Percentiles rank a stretch among this genome's conserved stretches.
Conservation (phyloP, 441 rosid species). For the Bocquillonia castaneifolia region DNA sequence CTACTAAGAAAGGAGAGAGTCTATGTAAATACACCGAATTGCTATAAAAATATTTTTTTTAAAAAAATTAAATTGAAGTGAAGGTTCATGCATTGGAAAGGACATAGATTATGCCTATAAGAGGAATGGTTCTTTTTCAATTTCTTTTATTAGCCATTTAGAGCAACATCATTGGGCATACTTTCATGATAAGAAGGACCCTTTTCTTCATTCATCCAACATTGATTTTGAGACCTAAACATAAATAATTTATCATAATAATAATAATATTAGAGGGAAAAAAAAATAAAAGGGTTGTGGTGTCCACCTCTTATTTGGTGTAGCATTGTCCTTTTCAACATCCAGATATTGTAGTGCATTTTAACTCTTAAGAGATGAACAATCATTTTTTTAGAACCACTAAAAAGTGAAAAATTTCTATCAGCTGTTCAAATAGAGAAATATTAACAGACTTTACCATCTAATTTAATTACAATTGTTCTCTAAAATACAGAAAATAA, state of each 20-base stretch:
- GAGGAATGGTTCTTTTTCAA: neutral
- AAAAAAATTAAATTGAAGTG: slow-evolving; percentile 8
- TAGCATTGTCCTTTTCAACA: slow-evolving; percentile 34
- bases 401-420: slow-evolving; percentile 15
- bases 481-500: no score
- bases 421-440: slow-evolving; percentile 10
- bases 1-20: neutral
- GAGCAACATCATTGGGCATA: slow-evolving; percentile 16
- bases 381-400: slow-evolving; percentile 35
- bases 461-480: no score
- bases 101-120: neutral
- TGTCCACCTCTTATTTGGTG: slow-evolving; percentile 35
- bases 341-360: slow-evolving; percentile 27
- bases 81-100: slow-evolving; percentile 36
- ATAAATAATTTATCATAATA: neutral
- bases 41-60: neutral
- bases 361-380: slow-evolving; percentile 27
- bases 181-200: slow-evolving; percentile 20
- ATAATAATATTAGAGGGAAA: neutral
- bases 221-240: slow-evolving; percentile 40
- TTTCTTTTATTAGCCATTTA: neutral
- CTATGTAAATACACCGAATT: no score
- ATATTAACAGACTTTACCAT: neutral
- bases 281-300: slow-evolving; percentile 24
- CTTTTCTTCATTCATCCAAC: slow-evolving; percentile 13